Evolutionary conservation across 257 asterid species (phyloP).

Genomic region (Linderniella brevidens): DNA sequence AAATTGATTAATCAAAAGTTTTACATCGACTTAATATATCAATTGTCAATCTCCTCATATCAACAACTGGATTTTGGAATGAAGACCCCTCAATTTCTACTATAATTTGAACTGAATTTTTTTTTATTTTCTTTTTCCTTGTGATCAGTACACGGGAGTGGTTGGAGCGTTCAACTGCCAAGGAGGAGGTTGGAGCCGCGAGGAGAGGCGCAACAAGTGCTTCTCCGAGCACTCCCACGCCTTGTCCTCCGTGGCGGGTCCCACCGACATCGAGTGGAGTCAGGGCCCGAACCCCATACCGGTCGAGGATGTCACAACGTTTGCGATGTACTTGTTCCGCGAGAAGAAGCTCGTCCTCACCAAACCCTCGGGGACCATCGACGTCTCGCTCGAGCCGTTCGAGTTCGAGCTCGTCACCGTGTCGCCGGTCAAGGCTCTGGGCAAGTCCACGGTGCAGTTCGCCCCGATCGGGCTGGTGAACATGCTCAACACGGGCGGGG

Average conservation of each 20-base stretch:
- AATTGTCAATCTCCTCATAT: too few relatives aligned
- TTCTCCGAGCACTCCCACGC: conserved; percentile 45
- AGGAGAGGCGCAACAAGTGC: conserved; percentile 57
- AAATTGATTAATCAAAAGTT: too few relatives aligned
- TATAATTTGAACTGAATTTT: too few relatives aligned
- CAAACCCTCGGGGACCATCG: conserved; percentile 25
- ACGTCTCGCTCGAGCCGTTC: conserved; percentile 40
- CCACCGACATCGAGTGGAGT: conserved; percentile 53
- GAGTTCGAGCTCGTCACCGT: conserved; percentile 50
- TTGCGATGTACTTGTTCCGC: conserved; percentile 33
- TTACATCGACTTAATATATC: too few relatives aligned
- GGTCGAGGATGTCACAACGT: conserved; percentile 20
- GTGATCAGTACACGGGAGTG: conserved; percentile 63
- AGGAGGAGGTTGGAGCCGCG: conserved; percentile 91
- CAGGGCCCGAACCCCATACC: conserved; percentile 35
- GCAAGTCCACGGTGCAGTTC: conserved; percentile 18
- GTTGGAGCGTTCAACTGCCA: conserved; percentile 87
- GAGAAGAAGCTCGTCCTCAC: conserved; percentile 32
- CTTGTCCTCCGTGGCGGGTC: conserved; percentile 38
- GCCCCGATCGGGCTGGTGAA: conserved; percentile 55
- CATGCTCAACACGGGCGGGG: conserved; percentile 69
- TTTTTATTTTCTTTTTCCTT: not conserved
- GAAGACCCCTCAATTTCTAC: too few relatives aligned
- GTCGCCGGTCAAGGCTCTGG: conserved; percentile 22
- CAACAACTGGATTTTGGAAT: too few relatives aligned